Conservation (phyloP, 2,329 filamentous ascomycete species). For the Metarhizium rileyi region DNA sequence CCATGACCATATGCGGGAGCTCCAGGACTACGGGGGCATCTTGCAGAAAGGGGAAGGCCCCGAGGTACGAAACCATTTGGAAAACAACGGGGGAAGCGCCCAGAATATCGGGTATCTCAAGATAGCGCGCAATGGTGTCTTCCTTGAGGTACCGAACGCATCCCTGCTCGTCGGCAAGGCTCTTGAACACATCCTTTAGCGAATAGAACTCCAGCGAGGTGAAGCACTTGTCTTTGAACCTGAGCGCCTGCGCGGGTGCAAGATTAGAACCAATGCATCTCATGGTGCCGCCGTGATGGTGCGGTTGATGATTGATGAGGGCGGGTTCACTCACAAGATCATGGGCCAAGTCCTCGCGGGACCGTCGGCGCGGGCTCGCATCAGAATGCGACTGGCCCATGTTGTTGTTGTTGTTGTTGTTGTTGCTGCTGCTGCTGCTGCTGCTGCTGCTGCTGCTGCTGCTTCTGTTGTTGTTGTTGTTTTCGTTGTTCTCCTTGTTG, state of each 20-base stretch:
- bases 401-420: too few relatives aligned
- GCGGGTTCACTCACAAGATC: constrained; percentile 39
- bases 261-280: constrained; percentile 1
- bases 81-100: constrained; percentile 59
- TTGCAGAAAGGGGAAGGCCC: constrained; percentile 62
- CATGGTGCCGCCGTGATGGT: neutral
- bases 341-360: constrained; percentile 41
- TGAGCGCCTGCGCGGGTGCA: constrained; percentile 36
- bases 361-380: constrained; percentile 31
- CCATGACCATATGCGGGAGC: constrained; percentile 61
- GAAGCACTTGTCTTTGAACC: constrained; percentile 62
- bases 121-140: constrained; percentile 59
- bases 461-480: too few relatives aligned
- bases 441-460: too few relatives aligned
- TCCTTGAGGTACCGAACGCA: constrained; percentile 56
- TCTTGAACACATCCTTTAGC: constrained; percentile 63
- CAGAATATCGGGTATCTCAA: constrained; percentile 63
- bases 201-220: constrained; percentile 63
- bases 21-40: constrained; percentile 62
- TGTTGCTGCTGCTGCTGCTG: too few relatives aligned
- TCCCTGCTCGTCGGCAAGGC: constrained; percentile 55
- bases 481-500: too few relatives aligned
- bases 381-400: constrained; percentile 46
- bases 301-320: neutral
- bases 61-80: constrained; percentile 61